A percentile compares a stretch with the other conserved stretches of the same genome.
Evolutionary conservation across 2,329 filamentous ascomycete genomes (phyloP).

Genomic region (Monilinia laxa): DNA sequence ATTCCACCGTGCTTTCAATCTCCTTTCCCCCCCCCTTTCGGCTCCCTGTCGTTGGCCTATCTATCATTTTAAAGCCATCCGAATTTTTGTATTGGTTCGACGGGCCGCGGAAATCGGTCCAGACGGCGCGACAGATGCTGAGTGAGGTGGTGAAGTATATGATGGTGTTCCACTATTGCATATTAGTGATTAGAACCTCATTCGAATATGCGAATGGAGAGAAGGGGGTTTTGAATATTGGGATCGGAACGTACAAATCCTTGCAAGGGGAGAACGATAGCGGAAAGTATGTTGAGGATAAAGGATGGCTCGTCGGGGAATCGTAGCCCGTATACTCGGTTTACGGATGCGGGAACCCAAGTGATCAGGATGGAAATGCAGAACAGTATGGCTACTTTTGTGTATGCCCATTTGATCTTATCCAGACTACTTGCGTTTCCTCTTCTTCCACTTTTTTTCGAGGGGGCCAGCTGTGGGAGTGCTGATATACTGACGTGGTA

Average conservation of each 20-base stretch:
- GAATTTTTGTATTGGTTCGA: not conserved
- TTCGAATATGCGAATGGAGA: not conserved
- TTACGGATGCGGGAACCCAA: conserved; percentile 74
- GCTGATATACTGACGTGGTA: conserved; percentile 27
- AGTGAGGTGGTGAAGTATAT: conserved; percentile 73
- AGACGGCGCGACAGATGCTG: conserved; percentile 12
- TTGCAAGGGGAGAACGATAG: conserved; percentile 74
- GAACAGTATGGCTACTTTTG: conserved; percentile 68
- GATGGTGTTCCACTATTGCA: conserved; percentile 64
- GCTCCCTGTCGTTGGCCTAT: not conserved
- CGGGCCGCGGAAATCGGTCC: conserved; percentile 10
- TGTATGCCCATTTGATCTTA: conserved; percentile 66
- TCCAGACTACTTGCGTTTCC: conserved; percentile 42
- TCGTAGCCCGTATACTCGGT: conserved; percentile 69
- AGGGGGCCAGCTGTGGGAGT: not conserved
- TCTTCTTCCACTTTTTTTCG: not conserved
- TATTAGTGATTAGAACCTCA: not conserved
- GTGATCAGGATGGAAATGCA: conserved; percentile 69
- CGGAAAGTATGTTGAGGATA: conserved; percentile 66
- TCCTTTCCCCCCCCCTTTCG: not conserved
- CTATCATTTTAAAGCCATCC: conserved; percentile 18
- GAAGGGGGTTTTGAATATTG: not conserved
- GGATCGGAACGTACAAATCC: conserved; percentile 52
- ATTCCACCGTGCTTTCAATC: conserved; percentile 15
- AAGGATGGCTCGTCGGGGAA: conserved; percentile 53